phyloP scores from a whole-genome alignment of 2,329 filamentous ascomycete species.

The Aspergillus sclerotialis region DNA sequence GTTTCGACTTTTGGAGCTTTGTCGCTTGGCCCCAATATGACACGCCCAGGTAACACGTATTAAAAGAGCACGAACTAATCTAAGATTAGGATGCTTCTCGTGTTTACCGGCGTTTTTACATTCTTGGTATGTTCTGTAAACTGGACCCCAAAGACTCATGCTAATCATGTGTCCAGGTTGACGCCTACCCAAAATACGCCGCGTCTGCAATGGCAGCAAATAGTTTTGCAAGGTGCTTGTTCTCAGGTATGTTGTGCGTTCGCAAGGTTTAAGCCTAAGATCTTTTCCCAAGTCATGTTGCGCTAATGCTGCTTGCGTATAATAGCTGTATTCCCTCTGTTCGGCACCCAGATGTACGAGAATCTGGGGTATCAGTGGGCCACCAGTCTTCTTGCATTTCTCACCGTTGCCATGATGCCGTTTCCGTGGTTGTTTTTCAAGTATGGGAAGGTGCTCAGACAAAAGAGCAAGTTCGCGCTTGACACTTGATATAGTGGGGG shows the following conservation, averaged over 20 bases:
- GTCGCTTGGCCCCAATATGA: background rate
- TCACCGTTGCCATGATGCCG: background rate
- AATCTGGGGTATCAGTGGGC: background rate
- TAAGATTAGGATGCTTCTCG: background rate
- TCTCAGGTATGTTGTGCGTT: background rate
- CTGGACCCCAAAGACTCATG: background rate
- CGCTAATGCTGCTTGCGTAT: too few relatives aligned
- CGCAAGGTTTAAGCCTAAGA: too few relatives aligned
- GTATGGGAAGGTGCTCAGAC: background rate
- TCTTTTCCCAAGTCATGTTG: too few relatives aligned
- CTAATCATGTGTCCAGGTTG: background rate
- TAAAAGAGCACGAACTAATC: too few relatives aligned
- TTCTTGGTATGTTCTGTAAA: background rate
- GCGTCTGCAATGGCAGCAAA: background rate
- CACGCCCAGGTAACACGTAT: too few relatives aligned
- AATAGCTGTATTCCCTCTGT: background rate
- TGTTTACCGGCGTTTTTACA: background rate
- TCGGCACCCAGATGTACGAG: slow-evolving; percentile 1
- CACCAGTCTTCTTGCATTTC: background rate
- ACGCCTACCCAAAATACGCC: background rate
- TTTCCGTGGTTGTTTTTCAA: slow-evolving; percentile 1
- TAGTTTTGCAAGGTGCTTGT: background rate
- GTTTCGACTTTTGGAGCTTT: slow-evolving; percentile 22
- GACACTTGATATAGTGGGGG: background rate
- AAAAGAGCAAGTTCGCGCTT: background rate